Evolutionary conservation across 1,284 basidiomycete species (phyloP), one percentile per base, ranked within the genome.

Genomic region (Ustanciosporium gigantosporum): DNA sequence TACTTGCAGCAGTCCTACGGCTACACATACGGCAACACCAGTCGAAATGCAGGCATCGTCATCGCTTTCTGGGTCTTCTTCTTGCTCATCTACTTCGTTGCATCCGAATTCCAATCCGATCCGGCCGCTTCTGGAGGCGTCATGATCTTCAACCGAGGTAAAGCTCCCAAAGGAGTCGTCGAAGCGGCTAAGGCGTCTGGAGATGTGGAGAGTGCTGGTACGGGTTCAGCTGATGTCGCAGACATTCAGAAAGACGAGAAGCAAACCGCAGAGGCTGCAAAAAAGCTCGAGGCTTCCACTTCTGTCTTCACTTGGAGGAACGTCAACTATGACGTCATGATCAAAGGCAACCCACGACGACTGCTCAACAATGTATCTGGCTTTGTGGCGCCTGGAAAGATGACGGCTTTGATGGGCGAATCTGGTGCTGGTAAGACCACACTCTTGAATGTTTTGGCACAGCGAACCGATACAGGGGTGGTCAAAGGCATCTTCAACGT

Each of bases 331-430:
- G 59, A 65, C 19, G 60, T 74, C 11, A 20, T 45, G 17, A 53
- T 74, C 47, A 68, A 73, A 40, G 70, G 66, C 29, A 41, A 57
- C 8, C 42, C 46, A 5, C 68, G 72, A 8, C 56, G 61, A 5
- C 61, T 74, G 19, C 50, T 74, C 16, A 49, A 66, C 36, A 40
- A 71, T 5, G 89, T 86, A 2, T 58, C 47, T 5, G 72, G 70
- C n/a, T 73, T 46, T 36, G 66, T 70, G 14, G 44, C 52, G 5
- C 70, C 70, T 1, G 70, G 70, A 8, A 66, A 64, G 38, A 62
- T 73, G 55, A 70, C 67, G 6, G 70, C 70, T 2, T 41, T 74
- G 5, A 74, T 74, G 72, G 72, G 72, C 24, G 64, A 62, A 37
- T 68, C 64, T n/a, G 72, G 72, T 32, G 72, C 72, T 2, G 70